A percentile compares a stretch with the other conserved stretches of the same genome.
Evolutionary conservation across 2,329 filamentous ascomycete species (phyloP).

Genomic region (Verticillium zaregamsianum): DNA sequence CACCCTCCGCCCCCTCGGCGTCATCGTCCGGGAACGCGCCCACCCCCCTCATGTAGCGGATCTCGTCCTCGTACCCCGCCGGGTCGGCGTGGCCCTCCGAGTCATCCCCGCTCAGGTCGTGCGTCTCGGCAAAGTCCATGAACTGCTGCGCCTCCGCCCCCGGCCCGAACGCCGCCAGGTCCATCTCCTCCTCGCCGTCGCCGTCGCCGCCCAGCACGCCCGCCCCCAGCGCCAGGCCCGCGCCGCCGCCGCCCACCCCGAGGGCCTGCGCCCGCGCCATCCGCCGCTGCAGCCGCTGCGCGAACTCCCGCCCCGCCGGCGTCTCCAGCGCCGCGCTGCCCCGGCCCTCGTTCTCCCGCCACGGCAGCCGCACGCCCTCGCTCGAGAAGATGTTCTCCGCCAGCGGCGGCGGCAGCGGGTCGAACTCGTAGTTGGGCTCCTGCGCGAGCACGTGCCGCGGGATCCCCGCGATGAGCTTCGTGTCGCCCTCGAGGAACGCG

Average conservation of each 20-base stretch:
- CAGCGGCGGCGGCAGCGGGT: constrained; percentile 71
- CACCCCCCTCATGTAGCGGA: not conserved
- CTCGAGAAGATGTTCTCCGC: constrained; percentile 48
- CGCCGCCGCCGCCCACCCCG: not conserved
- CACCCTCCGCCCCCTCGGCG: constrained; percentile 2
- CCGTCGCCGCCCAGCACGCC: not conserved
- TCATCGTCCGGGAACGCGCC: constrained; percentile 12
- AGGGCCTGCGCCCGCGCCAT: constrained; percentile 3
- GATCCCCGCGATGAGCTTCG: constrained; percentile 64
- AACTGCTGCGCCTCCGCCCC: not conserved
- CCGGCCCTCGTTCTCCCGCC: constrained; percentile 22
- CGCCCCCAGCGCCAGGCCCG: not conserved
- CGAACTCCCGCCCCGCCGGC: constrained; percentile 3
- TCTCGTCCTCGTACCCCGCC: not conserved
- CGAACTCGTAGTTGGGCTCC: constrained; percentile 70
- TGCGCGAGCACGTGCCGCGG: constrained; percentile 60
- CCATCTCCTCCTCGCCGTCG: not conserved
- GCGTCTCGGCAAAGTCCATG: not conserved
- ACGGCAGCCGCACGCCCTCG: constrained; percentile 37
- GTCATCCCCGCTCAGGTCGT: not conserved
- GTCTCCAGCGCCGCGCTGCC: constrained; percentile 1
- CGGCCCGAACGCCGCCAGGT: not conserved
- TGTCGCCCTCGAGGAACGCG: constrained; percentile 72
- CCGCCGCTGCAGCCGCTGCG: constrained; percentile 5
- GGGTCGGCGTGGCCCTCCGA: not conserved